Conservation (phyloP, 1,284 basidiomycete species). For the Rhodotorula sp. region DNA sequence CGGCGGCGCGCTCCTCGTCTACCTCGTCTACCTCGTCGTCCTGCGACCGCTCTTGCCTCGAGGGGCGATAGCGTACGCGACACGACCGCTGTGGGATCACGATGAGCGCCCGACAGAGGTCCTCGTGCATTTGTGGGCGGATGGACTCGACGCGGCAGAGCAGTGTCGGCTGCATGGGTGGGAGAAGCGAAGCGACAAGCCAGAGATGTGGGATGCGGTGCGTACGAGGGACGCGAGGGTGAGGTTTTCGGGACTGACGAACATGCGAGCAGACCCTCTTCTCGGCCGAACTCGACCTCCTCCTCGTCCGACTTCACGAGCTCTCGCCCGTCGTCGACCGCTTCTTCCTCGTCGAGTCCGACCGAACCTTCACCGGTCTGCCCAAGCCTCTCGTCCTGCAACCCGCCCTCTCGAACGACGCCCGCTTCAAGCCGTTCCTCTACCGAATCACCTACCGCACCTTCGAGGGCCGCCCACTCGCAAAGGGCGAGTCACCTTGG, state of each 20-base stretch:
- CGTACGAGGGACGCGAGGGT: slow-evolving; percentile 48
- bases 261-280: slow-evolving; percentile 7
- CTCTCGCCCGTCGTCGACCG: slow-evolving; percentile 61
- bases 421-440: slow-evolving; percentile 55
- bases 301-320: slow-evolving; percentile 68
- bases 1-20: neutral
- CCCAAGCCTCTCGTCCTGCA: slow-evolving; percentile 60
- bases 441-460: slow-evolving; percentile 58
- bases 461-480: slow-evolving; percentile 37
- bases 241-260: neutral
- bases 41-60: slow-evolving; percentile 14
- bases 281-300: slow-evolving; percentile 63
- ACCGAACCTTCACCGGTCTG: slow-evolving; percentile 62
- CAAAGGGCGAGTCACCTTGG: slow-evolving; percentile 49
- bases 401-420: slow-evolving; percentile 11
- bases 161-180: slow-evolving; percentile 62
- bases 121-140: slow-evolving; percentile 60
- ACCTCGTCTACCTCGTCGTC: slow-evolving; percentile 4
- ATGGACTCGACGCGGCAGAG: slow-evolving; percentile 53
- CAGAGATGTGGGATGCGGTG: slow-evolving; percentile 58
- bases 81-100: slow-evolving; percentile 64
- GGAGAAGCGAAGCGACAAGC: slow-evolving; percentile 43
- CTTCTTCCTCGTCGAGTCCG: slow-evolving; percentile 67
- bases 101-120: slow-evolving; percentile 56
- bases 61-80: slow-evolving; percentile 54